These are phyloP conservation scores for Aspergillus pseudoviridinutans DNA, from an alignment of 2,329 filamentous ascomycete species.

Conservation along the genomic window DNA sequence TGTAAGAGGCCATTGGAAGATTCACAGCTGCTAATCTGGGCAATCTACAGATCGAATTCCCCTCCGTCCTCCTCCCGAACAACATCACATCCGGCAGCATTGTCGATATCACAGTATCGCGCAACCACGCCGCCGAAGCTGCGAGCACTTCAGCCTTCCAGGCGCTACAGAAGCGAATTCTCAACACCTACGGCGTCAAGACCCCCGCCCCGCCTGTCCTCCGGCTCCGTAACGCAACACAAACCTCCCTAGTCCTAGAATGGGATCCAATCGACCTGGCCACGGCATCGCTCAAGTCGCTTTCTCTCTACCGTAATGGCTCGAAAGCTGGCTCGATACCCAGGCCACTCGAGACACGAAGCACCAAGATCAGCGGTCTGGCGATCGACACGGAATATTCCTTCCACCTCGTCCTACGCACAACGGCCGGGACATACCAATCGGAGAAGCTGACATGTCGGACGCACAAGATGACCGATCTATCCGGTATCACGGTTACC, in stretches of 20 bases:
- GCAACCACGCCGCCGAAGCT: slow-evolving; percentile 76
- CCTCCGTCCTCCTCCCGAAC: slow-evolving; percentile 90
- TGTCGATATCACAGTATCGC: slow-evolving; percentile 92
- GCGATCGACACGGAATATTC: slow-evolving; percentile 96
- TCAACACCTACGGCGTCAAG: slow-evolving; percentile 75
- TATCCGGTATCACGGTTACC: slow-evolving; percentile 92
- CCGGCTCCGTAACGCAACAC: slow-evolving; percentile 92
- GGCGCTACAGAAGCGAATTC: slow-evolving; percentile 83
- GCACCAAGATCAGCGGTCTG: slow-evolving; percentile 93
- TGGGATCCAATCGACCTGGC: slow-evolving; percentile 95
- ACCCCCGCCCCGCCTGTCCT: slow-evolving; percentile 74
- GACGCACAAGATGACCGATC: slow-evolving; percentile 98
- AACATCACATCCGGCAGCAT: slow-evolving; percentile 96
- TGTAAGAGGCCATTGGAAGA: not conserved
- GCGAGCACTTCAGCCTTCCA: slow-evolving; percentile 73
- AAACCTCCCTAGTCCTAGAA: slow-evolving; percentile 96
- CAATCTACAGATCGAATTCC: slow-evolving; percentile 81
- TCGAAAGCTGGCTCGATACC: slow-evolving; percentile 96
- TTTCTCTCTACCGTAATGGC: slow-evolving; percentile 91
- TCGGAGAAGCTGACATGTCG: slow-evolving; percentile 80
- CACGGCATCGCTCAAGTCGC: slow-evolving; percentile 82
- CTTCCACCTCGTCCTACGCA: slow-evolving; percentile 88
- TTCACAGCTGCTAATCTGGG: slow-evolving; percentile 3
- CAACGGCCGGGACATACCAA: slow-evolving; percentile 79
- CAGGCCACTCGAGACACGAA: slow-evolving; percentile 77